Evolutionary conservation across 495 filamentous ascomycete genomes (phyloP).

Genomic region (Cercophora newfieldiana): DNA sequence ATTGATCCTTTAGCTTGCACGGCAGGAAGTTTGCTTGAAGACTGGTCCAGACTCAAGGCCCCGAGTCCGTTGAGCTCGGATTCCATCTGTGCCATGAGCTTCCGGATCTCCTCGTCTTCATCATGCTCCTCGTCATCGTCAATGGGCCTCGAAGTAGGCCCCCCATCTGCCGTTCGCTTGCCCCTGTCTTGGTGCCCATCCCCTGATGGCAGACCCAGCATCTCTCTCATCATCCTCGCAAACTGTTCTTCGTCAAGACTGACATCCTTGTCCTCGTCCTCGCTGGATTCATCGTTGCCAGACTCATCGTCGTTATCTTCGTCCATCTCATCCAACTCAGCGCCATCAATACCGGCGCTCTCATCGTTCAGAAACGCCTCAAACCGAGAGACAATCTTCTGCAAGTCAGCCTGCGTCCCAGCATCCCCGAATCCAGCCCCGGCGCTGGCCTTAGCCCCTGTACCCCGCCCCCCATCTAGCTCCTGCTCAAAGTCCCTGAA

Average conservation of each 20-base stretch:
- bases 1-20: conserved; percentile 14
- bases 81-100: conserved; percentile 77
- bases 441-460: conserved; percentile 13
- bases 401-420: conserved; percentile 75
- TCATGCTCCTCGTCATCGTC: conserved; percentile 48
- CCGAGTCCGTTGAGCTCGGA: conserved; percentile 76
- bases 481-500: conserved; percentile 86
- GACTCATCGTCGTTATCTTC: conserved; percentile 65
- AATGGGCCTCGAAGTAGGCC: conserved; percentile 18
- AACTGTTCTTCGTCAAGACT: conserved; percentile 87
- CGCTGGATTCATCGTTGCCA: conserved; percentile 48
- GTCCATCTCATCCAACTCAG: conserved; percentile 74
- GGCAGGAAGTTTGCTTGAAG: conserved; percentile 12
- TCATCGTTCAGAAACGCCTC: conserved; percentile 93
- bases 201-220: conserved; percentile 75
- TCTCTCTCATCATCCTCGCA: conserved; percentile 84
- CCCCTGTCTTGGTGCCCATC: conserved; percentile 25
- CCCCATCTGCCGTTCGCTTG: conserved; percentile 21
- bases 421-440: conserved; percentile 69
- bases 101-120: conserved; percentile 68
- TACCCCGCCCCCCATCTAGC: conserved; percentile 43
- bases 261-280: conserved; percentile 70
- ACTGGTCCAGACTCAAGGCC: conserved; percentile 64
- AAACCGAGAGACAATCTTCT: conserved; percentile 86
- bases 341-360: conserved; percentile 73